Evolutionary conservation across 2,329 filamentous ascomycete species (phyloP), one percentile per base, ranked within the genome.

Genomic region (Fusarium verticillioides): DNA sequence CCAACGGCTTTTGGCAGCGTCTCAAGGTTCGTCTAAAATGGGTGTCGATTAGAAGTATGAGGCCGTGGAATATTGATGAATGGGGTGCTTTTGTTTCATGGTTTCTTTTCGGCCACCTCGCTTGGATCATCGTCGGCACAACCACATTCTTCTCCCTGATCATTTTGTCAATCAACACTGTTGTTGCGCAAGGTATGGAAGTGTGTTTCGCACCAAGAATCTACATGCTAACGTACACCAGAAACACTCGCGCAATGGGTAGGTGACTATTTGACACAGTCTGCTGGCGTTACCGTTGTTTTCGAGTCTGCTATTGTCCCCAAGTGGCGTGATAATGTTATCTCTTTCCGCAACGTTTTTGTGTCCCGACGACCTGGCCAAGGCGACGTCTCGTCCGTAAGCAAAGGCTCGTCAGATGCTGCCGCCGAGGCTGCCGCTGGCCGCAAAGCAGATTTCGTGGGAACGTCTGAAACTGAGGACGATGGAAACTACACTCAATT

Each of bases 401-500:
- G 91, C 82, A 98, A 99, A 83, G 96, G 96, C 13, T 97, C 96
- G 9, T 93, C 94, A 4, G 93, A 91, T 72, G 95, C 94, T 10
- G 96, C 95, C 1, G 95, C 95, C 2, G 94, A 92, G 2, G 95
- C 94, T 1, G 95, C 95, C 0, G 93, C 94, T 1, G 91, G 90
- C 46, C 88, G 90, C 65, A 86, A 87, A 42, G 82, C 87, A 21
- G 84, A 84, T 19, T 60, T 67, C 21, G 72, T 75, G n/a, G 23
- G 36, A 32, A 23, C 60, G 18, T 47, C 72, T 23, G 85, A 87
- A 36, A 82, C 84, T 4, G 80, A 82, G 42, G 95, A 98, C 78
- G 96, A 98, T 79, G 94, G 94, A 23, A 99, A 99, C 79, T 99
- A 98, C 81, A 98, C 95, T 1, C 96, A 99, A 76, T 99, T 98